Base-by-base conservation (phyloP, 371 early-diverging fungal genomes). In the Apophysomyces elegans region DNA sequence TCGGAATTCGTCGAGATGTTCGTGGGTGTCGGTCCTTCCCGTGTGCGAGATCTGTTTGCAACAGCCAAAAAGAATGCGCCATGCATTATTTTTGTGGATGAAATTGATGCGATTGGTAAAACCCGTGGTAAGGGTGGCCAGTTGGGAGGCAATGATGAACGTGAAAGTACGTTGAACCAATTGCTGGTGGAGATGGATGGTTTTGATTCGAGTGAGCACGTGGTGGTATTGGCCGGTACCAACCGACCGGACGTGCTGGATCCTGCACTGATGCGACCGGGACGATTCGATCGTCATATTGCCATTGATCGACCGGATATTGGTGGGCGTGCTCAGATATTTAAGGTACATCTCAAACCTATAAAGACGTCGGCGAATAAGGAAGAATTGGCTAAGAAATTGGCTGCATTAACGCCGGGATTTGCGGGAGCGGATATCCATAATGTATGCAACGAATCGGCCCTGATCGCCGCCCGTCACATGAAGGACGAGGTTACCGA, bases 1-100 rank as follows among this genome's bases (percentile, higher is more conserved):
- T 97, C 99, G 11, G 99, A 99, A 77, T 99, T 99, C 73, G 95
- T 99, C 26, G 99, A 99, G 79, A 99, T 99, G 98, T 99, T 99
- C 92, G 99, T 99, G 18, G 99, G 99, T 75, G 99, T 99, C 11
- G 99, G 99, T 50, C 93, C 98, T 4, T 94, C 96, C 14, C 90
- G 99, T 56, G 98, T 99, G 4, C 91, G 99, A 46, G 99, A 99
- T 77, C 74, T 99, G 72, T 99, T 99, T 84, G 88, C 93, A 2
- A 95, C 88, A 32, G 99, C 99, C 54, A 95, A 96, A 81, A 97
- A 98, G 84, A 88, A 96, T 65, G 90, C 98, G 1, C 99, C 99
- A 2, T 97, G 98, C 79, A 99, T 99, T 67, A 94, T 99, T 65
- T 99, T 99, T 76, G 95, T 99, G 43, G 99, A 99, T 73, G 99